Percentiles rank a stretch among this genome's conserved stretches.
These are phyloP conservation scores for Imleria badia DNA, from an alignment of 768 basidiomycete genomes.

Conservation along the genomic window DNA sequence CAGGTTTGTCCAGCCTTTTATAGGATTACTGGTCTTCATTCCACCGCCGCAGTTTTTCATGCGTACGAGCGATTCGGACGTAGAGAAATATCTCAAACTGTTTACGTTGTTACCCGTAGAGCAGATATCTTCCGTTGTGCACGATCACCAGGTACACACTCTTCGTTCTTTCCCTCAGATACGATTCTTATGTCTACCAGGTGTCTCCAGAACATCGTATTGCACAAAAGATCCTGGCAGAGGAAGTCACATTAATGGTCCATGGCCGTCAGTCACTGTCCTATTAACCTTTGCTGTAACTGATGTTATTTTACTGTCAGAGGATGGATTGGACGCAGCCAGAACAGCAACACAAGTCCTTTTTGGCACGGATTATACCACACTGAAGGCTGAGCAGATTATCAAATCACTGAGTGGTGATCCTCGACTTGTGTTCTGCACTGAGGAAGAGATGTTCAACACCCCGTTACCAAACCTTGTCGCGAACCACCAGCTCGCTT, in stretches of 20 bases:
- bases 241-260: slow-evolving; percentile 59
- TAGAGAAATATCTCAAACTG: slow-evolving; percentile 73
- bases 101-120: slow-evolving; percentile 73
- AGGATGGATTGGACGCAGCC: slow-evolving; percentile 40
- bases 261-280: slow-evolving; percentile 47
- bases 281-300: background rate
- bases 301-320: slow-evolving; percentile 27
- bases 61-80: slow-evolving; percentile 75
- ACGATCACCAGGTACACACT: slow-evolving; percentile 52
- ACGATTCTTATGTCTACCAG: slow-evolving; percentile 13
- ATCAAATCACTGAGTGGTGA: slow-evolving; percentile 62
- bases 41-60: slow-evolving; percentile 74
- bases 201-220: slow-evolving; percentile 37
- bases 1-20: slow-evolving; percentile 53
- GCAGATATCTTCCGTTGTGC: slow-evolving; percentile 56
- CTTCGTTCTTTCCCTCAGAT: background rate
- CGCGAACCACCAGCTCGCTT: slow-evolving; percentile 52
- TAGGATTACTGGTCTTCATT: background rate
- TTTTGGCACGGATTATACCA: slow-evolving; percentile 38
- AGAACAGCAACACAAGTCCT: slow-evolving; percentile 45
- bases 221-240: slow-evolving; percentile 53
- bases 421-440: slow-evolving; percentile 57
- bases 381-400: slow-evolving; percentile 56
- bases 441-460: slow-evolving; percentile 50
- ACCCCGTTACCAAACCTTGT: slow-evolving; percentile 62